Conservation (phyloP, 192 early-diverging fungal genomes). For the Coemansia sp. region DNA sequence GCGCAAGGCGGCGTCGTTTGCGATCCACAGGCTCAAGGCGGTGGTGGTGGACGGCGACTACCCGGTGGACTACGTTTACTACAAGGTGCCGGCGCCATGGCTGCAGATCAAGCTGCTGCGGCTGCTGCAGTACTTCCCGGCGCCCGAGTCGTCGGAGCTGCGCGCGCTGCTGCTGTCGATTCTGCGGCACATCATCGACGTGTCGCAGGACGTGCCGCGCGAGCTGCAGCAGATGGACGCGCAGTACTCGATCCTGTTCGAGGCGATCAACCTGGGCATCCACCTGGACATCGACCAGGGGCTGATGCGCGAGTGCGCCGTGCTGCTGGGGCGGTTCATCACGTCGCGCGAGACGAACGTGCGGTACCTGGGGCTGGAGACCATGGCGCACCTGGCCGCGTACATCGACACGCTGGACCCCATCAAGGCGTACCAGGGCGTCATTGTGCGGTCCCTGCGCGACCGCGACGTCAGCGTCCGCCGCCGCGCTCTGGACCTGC, state of each 20-base stretch:
- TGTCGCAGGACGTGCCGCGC: conserved; percentile 85
- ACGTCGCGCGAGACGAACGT: conserved; percentile 96
- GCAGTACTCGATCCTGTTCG: conserved; percentile 95
- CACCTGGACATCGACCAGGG: conserved; percentile 88
- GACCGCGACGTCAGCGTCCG: conserved; percentile 99
- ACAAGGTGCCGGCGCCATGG: conserved; percentile 98
- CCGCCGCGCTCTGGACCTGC: conserved; percentile 87
- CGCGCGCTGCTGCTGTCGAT: conserved; percentile 67
- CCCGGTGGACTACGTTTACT: conserved; percentile 88
- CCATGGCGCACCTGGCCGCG: conserved; percentile 92
- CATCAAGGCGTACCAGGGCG: conserved; percentile 80
- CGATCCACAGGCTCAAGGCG: conserved; percentile 78
- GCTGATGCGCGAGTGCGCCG: conserved; percentile 79
- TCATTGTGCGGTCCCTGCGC: conserved; percentile 86
- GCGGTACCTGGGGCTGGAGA: conserved; percentile 95
- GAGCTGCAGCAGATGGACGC: conserved; percentile 98
- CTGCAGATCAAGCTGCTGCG: conserved; percentile 94
- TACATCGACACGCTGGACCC: conserved; percentile 80
- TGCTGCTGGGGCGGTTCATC: conserved; percentile 86
- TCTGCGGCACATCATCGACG: conserved; percentile 79
- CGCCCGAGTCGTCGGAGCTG: conserved; percentile 67
- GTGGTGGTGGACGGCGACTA: conserved; percentile 84
- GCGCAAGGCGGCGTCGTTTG: conserved; percentile 72
- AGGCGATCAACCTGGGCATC: conserved; percentile 94
- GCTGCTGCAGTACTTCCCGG: conserved; percentile 93